phyloP scores from a whole-genome alignment of 306 rosid species.

The Cicer yamashitae region DNA sequence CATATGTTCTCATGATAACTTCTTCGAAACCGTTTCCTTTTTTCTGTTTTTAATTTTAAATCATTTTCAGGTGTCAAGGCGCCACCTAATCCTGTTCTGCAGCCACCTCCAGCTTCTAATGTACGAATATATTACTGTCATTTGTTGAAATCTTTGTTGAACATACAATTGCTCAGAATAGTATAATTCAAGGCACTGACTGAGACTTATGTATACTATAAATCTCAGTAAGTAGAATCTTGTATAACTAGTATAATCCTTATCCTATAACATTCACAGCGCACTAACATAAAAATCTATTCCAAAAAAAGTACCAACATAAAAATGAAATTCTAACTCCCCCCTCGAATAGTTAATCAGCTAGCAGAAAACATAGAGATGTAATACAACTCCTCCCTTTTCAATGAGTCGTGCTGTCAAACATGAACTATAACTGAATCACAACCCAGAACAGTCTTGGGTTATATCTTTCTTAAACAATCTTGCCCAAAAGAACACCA shows the following conservation, averaged over 20 bases:
- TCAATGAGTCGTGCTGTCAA: neutral
- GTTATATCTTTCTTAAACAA: neutral
- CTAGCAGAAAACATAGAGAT: slow-evolving; percentile 7
- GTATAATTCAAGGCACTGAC: slow-evolving; percentile 6
- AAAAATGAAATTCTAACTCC: neutral
- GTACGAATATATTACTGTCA: slow-evolving; percentile 55
- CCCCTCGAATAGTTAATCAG: neutral
- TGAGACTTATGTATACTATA: slow-evolving; percentile 6
- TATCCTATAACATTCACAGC: slow-evolving; percentile 20
- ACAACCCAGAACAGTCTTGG: neutral
- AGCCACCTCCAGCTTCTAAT: slow-evolving; percentile 51
- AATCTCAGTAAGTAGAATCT: slow-evolving; percentile 25
- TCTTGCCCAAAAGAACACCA: neutral
- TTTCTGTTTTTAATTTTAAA: slow-evolving; percentile 29
- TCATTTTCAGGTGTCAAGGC: slow-evolving; percentile 55
- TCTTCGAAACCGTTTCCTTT: slow-evolving; percentile 28
- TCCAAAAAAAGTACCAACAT: neutral
- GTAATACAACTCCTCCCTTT: neutral
- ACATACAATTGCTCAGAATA: slow-evolving; percentile 27
- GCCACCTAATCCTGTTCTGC: slow-evolving; percentile 54
- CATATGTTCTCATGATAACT: slow-evolving; percentile 27
- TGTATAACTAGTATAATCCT: slow-evolving; percentile 6
- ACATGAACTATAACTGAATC: slow-evolving; percentile 5
- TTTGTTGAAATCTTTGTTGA: slow-evolving; percentile 37
- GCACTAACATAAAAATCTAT: neutral